Percentiles rank a stretch among this genome's conserved stretches.
These are phyloP conservation scores for Clitopilus hobsonii DNA, from an alignment of 768 basidiomycete species.

Conservation along the genomic window DNA sequence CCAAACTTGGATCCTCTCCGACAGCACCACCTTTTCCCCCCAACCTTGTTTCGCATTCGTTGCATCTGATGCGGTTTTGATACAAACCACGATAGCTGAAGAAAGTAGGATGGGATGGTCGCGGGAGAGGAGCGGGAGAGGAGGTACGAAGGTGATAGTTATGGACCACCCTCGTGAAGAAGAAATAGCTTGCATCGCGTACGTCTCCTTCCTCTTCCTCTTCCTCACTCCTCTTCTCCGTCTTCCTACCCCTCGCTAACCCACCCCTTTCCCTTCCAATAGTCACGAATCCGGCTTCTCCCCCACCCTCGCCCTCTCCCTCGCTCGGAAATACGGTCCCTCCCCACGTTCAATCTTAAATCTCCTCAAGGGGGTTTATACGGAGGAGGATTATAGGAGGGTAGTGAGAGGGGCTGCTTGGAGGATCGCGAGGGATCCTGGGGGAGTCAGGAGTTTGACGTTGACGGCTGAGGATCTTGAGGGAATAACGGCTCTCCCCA, in stretches of 20 bases:
- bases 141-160: neutral
- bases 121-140: no score
- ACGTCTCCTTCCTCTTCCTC: neutral
- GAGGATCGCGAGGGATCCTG: no score
- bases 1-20: neutral
- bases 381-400: no score
- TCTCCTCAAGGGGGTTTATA: neutral
- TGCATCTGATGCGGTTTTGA: neutral
- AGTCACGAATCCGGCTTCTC: neutral
- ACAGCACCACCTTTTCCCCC: neutral
- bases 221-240: neutral
- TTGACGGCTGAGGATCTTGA: no score
- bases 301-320: neutral
- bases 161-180: neutral
- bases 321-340: neutral
- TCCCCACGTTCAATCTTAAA: neutral
- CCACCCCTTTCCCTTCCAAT: no score
- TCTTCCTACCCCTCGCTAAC: no score
- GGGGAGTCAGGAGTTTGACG: no score
- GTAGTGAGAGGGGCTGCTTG: no score
- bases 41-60: neutral
- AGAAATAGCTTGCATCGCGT: neutral
- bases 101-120: neutral
- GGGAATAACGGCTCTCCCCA: no score
- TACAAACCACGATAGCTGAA: neutral